Conservation (phyloP, 495 filamentous ascomycete genomes). For the Daldinia decipiens region DNA sequence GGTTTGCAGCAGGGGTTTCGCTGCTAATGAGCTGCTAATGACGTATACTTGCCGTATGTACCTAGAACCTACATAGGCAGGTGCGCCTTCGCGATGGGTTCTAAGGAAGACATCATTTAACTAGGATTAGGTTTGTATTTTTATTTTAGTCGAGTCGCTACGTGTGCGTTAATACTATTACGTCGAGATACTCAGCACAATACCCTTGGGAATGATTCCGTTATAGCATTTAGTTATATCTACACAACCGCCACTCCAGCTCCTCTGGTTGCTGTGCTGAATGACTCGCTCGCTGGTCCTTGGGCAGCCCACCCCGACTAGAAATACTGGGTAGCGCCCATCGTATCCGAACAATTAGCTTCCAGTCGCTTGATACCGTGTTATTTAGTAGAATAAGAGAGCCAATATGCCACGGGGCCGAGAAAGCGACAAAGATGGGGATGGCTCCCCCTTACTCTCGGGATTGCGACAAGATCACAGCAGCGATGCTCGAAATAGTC, state of each 20-base stretch:
- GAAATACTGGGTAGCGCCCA: constrained; percentile 6
- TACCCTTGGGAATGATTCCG: constrained; percentile 29
- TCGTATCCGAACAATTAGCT: constrained; percentile 7
- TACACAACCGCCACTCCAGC: constrained; percentile 10
- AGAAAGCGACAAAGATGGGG: constrained; percentile 20
- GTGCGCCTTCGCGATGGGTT: constrained; percentile 24
- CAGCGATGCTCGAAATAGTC: constrained; percentile 4
- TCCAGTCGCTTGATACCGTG: not conserved
- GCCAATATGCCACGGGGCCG: constrained; percentile 24
- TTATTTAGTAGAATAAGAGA: constrained; percentile 5
- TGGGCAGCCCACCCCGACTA: constrained; percentile 14
- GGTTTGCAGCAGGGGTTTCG: constrained; percentile 18
- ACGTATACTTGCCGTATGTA: constrained; percentile 26
- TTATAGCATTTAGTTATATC: constrained; percentile 11
- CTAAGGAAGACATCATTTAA: constrained; percentile 5
- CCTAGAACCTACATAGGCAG: not conserved
- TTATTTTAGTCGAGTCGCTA: not conserved
- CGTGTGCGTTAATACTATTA: not conserved
- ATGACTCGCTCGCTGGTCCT: constrained; percentile 28
- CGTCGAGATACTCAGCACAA: not conserved
- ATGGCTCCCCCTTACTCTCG: constrained; percentile 10
- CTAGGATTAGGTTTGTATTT: not conserved
- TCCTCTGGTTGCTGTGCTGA: constrained; percentile 12
- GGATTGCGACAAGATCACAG: constrained; percentile 5
- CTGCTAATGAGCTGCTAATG: constrained; percentile 25